phyloP scores from a whole-genome alignment of 345 rosid species.

The Pistacia vera region DNA sequence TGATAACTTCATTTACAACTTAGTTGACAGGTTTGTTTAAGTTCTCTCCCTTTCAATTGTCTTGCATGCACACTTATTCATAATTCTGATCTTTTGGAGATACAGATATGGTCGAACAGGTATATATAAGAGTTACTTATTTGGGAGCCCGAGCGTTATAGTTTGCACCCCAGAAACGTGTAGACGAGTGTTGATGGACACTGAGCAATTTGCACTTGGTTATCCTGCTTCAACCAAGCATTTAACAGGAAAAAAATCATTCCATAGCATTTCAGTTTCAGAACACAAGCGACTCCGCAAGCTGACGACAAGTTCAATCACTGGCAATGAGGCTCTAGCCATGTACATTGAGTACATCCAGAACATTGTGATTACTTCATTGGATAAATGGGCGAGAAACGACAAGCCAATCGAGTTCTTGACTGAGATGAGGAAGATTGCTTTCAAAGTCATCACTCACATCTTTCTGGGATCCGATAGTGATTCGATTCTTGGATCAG shows the following conservation, averaged over 20 bases:
- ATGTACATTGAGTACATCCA: constrained; percentile 27
- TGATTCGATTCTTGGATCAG: constrained; percentile 7
- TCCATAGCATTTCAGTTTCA: constrained; percentile 1
- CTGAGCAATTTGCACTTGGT: constrained; percentile 30
- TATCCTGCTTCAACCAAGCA: constrained; percentile 24
- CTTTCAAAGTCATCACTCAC: constrained; percentile 34
- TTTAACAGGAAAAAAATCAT: constrained; percentile 29
- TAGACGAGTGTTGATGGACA: constrained; percentile 24
- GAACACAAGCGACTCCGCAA: constrained; percentile 36
- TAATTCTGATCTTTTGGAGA: background rate
- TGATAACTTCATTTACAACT: constrained; percentile 37
- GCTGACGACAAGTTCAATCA: constrained; percentile 35
- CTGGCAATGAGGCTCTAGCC: constrained; percentile 34
- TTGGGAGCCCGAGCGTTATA: constrained; percentile 34
- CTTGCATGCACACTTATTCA: background rate
- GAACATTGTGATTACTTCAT: constrained; percentile 19
- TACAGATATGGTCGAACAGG: constrained; percentile 35
- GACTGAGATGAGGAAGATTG: constrained; percentile 26
- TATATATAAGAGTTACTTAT: constrained; percentile 33
- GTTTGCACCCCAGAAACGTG: constrained; percentile 32
- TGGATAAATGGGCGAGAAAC: constrained; percentile 32
- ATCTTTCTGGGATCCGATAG: constrained; percentile 33
- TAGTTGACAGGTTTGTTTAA: constrained; percentile 28
- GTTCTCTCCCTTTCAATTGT: background rate
- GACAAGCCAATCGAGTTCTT: constrained; percentile 32